Base-by-base conservation (phyloP, 805 yeast genomes). In the Limtongia smithiae region DNA sequence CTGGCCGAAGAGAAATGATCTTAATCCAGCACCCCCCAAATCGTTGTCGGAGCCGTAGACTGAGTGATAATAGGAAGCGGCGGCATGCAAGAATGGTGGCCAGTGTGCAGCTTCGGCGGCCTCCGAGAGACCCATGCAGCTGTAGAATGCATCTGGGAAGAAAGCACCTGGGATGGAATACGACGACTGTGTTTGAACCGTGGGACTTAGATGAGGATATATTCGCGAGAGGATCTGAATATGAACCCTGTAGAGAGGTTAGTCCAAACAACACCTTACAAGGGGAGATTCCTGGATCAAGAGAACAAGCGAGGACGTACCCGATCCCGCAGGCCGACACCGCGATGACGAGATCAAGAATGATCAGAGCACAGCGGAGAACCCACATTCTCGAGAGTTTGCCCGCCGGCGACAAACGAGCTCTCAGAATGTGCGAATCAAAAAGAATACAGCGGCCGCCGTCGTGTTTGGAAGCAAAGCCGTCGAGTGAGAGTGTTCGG, bases 81-180 rank as follows among this genome's bases (percentile, higher is more conserved):
- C 79, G 2, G 65, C 63, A 3, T 68, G 63, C 12, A 82, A 57
- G 59, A 81, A 82, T 1, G 82, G 81, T 0, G 87, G 86, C 88
- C 89, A 82, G 60, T 82, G 88, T 0, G 81, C 70, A 25, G 68
- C 75, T 62, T 83, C 89, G 3, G 85, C 83, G 2, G 74, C 73
- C 9, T 73, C 71, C 2, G 76, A 69, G 22, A 65, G 59, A 3
- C 76, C 79, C 42, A 75, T 65, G 62, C 88, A 83, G 31, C 76
- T 70, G 63, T 83, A 83, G 59, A 81, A 77, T 0, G 83, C 78
- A 62, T 83, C 89, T 0, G 89, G 89, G 59, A 77, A 79, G 60
- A 83, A 82, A 0, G 84, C 73, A 0, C 88, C 89, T 0, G 83
- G 55, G 14, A 77, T 64, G n/a, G 74, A 55, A 40, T 64, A 71